Conservation (phyloP, 768 basidiomycete species). For the Lyophyllum shimeji region DNA sequence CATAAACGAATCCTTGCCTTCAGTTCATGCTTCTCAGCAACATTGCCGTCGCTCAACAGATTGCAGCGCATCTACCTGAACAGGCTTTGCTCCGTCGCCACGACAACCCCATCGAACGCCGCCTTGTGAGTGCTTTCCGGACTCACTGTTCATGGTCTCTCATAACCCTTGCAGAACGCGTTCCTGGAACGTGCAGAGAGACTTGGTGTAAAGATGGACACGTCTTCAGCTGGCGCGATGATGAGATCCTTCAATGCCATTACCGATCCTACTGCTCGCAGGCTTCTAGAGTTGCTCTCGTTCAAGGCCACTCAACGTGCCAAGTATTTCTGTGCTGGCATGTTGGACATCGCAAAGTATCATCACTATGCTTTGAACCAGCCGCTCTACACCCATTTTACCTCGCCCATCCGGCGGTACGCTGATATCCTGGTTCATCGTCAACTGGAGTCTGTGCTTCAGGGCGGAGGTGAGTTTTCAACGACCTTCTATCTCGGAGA, state of each 20-base stretch:
- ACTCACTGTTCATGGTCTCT: not conserved
- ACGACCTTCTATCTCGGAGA: slow-evolving; percentile 16
- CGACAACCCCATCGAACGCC: slow-evolving; percentile 88
- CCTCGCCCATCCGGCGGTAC: slow-evolving; percentile 89
- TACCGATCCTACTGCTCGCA: slow-evolving; percentile 67
- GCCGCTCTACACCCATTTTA: slow-evolving; percentile 93
- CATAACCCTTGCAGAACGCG: slow-evolving; percentile 47
- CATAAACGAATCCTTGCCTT: not conserved
- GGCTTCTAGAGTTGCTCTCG: slow-evolving; percentile 79
- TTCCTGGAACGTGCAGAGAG: slow-evolving; percentile 82
- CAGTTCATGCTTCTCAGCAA: slow-evolving; percentile 96
- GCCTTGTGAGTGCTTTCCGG: slow-evolving; percentile 56
- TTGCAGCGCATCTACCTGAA: slow-evolving; percentile 92
- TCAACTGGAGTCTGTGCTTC: slow-evolving; percentile 88
- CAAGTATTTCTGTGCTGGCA: slow-evolving; percentile 98
- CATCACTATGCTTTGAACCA: slow-evolving; percentile 87
- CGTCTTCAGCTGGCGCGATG: slow-evolving; percentile 72
- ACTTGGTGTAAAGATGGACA: slow-evolving; percentile 82
- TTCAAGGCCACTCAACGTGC: slow-evolving; percentile 93
- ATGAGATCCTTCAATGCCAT: slow-evolving; percentile 85
- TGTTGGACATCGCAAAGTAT: slow-evolving; percentile 99
- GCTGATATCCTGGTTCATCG: slow-evolving; percentile 96
- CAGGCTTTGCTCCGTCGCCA: slow-evolving; percentile 96
- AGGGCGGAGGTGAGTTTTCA: slow-evolving; percentile 56
- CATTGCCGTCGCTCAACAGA: slow-evolving; percentile 85